Evolutionary conservation across 352 stramenopile genomes (phyloP).

Genomic region (Phytophthora vignae): DNA sequence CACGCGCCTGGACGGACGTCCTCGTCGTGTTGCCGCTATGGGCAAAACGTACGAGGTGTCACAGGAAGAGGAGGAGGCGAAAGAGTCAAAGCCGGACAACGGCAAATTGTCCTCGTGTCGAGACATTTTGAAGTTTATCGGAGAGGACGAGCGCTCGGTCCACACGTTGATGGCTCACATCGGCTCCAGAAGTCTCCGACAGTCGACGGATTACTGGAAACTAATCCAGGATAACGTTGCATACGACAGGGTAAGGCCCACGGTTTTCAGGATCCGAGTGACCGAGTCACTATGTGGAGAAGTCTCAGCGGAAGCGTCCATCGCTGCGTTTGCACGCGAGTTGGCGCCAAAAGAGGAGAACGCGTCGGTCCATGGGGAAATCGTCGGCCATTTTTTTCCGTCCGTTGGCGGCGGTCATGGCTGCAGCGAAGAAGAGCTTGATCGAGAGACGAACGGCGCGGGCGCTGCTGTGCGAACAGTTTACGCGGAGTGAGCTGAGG

Average conservation of each 20-base stretch:
- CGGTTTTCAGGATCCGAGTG: not conserved
- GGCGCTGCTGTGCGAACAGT: constrained; percentile 5
- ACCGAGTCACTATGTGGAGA: not conserved
- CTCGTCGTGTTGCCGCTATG: not conserved
- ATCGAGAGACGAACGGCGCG: not conserved
- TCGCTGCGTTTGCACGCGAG: constrained; percentile 4
- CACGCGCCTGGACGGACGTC: not conserved
- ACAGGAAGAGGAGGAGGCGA: not conserved
- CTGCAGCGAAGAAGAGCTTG: not conserved
- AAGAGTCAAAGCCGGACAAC: not conserved
- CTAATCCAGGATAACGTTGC: not conserved
- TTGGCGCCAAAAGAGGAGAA: not conserved
- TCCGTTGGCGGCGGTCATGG: not conserved
- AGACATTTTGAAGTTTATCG: not conserved
- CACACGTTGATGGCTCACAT: not conserved
- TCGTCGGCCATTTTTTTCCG: not conserved
- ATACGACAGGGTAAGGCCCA: not conserved
- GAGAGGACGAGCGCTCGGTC: not conserved
- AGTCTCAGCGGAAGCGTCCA: not conserved
- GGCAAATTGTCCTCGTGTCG: not conserved
- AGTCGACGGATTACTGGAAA: not conserved
- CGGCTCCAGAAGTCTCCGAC: not conserved
- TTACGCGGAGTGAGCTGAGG: constrained; percentile 7
- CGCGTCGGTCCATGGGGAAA: not conserved
- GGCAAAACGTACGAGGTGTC: constrained; percentile 8